These are phyloP conservation scores for Phaeophleospora eucalypticola DNA, from an alignment of 2,329 filamentous ascomycete species.

Conservation along the genomic window DNA sequence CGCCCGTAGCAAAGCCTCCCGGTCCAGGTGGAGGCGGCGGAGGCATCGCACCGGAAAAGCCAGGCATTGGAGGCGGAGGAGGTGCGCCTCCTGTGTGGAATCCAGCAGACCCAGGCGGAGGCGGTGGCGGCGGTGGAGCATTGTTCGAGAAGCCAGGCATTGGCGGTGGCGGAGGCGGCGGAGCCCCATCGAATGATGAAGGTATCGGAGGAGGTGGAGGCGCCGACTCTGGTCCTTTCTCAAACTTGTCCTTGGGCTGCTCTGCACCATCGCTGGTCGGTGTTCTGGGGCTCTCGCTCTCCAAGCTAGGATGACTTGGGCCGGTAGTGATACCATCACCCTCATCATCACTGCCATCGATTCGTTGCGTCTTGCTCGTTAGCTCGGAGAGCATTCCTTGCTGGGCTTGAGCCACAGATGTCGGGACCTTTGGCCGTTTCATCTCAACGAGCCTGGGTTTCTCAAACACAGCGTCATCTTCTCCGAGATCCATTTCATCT, in stretches of 20 bases:
- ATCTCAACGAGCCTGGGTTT: constrained; percentile 77
- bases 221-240: constrained; percentile 44
- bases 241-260: constrained; percentile 31
- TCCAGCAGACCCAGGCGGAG: constrained; percentile 41
- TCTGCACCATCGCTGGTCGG: constrained; percentile 54
- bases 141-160: constrained; percentile 45
- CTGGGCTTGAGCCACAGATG: constrained; percentile 51
- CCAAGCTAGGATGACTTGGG: constrained; percentile 69
- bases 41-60: constrained; percentile 38
- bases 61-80: constrained; percentile 38
- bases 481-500: constrained; percentile 36
- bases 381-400: constrained; percentile 67
- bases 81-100: constrained; percentile 40
- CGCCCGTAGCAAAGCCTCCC: constrained; percentile 35
- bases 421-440: constrained; percentile 63
- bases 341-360: constrained; percentile 70
- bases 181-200: constrained; percentile 37
- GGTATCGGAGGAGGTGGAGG: constrained; percentile 48
- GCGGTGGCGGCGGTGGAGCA: constrained; percentile 42
- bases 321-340: constrained; percentile 68
- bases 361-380: constrained; percentile 67
- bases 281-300: constrained; percentile 65
- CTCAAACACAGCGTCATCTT: constrained; percentile 65
- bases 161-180: constrained; percentile 41
- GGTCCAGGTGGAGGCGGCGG: constrained; percentile 40